Percentiles rank a stretch among this genome's conserved stretches.
These are phyloP conservation scores for Aegilops speltoides DNA, from an alignment of 176 grass and related monocot species.

Conservation along the genomic window DNA sequence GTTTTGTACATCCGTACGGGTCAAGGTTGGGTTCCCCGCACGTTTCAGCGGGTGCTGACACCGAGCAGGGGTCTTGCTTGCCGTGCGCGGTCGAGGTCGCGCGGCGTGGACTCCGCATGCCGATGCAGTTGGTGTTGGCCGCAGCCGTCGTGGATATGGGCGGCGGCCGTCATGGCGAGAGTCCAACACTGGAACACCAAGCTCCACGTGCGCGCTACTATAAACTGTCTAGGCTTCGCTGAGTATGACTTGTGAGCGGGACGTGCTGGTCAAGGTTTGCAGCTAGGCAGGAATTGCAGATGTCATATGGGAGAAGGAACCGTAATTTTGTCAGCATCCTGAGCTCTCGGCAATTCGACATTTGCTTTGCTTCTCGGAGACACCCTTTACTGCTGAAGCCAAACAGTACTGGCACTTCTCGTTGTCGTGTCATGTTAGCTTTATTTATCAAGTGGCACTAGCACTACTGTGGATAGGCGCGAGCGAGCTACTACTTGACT, in stretches of 20 bases:
- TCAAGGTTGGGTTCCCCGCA: conserved; percentile 31
- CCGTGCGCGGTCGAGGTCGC: neutral
- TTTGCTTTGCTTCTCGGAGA: neutral
- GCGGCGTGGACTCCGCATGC: conserved; percentile 3
- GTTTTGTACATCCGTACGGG: neutral
- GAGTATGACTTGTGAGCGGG: too few species aligned
- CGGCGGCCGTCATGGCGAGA: neutral
- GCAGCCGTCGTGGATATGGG: conserved; percentile 18
- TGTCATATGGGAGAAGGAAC: too few species aligned
- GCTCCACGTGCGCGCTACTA: too few species aligned
- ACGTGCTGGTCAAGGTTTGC: neutral
- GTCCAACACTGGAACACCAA: neutral
- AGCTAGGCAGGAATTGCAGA: neutral
- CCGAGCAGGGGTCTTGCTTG: neutral
- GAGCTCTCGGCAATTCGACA: neutral
- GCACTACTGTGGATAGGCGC: too few species aligned
- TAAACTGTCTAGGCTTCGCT: too few species aligned
- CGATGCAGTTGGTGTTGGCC: too few species aligned
- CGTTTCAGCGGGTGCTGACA: conserved; percentile 4
- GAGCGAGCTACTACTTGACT: too few species aligned
- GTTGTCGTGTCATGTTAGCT: too few species aligned
- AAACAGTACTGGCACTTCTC: too few species aligned
- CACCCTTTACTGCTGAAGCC: too few species aligned
- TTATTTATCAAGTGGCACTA: too few species aligned
- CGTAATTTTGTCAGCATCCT: neutral